A percentile compares a stretch with the other conserved stretches of the same genome.
phyloP scores from a whole-genome alignment of 2,329 filamentous ascomycete genomes.

The Blastomyces gilchristii region DNA sequence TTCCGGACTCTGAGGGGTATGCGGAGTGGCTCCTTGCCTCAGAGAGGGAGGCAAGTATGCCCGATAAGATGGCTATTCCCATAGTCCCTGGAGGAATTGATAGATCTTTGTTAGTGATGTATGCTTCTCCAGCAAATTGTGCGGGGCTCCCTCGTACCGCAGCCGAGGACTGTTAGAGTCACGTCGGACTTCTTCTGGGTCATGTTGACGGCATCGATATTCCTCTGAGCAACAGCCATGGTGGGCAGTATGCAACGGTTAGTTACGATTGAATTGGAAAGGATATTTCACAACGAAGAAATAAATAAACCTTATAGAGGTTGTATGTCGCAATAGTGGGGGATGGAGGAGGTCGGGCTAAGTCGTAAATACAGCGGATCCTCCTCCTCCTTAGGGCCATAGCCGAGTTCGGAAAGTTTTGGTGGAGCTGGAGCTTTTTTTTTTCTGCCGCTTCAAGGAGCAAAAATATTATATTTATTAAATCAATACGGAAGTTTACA shows the following conservation, averaged over 20 bases:
- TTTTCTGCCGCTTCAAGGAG: neutral
- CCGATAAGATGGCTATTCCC: constrained; percentile 73
- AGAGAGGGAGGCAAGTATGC: constrained; percentile 62
- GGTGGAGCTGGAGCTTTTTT: neutral
- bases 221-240: constrained; percentile 4
- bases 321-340: neutral
- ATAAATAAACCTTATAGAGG: neutral
- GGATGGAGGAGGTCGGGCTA: neutral
- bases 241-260: neutral
- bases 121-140: neutral
- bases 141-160: constrained; percentile 47
- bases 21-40: constrained; percentile 36
- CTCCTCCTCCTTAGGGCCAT: neutral
- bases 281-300: neutral
- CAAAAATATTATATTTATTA: neutral
- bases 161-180: constrained; percentile 71
- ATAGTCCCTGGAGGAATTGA: constrained; percentile 54
- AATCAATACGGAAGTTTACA: neutral
- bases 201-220: constrained; percentile 26
- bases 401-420: neutral
- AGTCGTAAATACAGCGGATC: neutral
- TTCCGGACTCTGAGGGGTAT: constrained; percentile 28
- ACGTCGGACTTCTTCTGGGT: constrained; percentile 27
- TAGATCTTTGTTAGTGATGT: constrained; percentile 5
- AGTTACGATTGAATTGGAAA: neutral